phyloP scores from a whole-genome alignment of 2,329 filamentous ascomycete species.

The Colletotrichum filicis region DNA sequence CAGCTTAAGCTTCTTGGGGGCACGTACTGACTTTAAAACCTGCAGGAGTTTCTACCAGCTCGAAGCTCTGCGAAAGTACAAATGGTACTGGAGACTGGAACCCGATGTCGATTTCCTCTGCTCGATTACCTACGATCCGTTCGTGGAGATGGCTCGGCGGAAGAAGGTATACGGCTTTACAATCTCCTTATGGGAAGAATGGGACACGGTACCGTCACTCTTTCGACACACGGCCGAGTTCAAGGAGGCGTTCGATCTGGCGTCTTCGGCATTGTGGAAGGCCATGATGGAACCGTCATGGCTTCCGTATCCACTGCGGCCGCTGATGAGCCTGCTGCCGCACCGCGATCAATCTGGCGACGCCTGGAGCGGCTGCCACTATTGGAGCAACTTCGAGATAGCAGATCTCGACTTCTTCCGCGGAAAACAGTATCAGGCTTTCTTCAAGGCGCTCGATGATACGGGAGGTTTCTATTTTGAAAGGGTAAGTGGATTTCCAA shows the following conservation, averaged over 20 bases:
- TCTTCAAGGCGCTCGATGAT: slow-evolving; percentile 52
- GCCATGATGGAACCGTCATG: slow-evolving; percentile 53
- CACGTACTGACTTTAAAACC: not conserved
- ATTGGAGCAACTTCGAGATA: slow-evolving; percentile 61
- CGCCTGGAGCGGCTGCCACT: slow-evolving; percentile 56
- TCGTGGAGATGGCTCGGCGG: slow-evolving; percentile 55
- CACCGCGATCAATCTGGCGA: slow-evolving; percentile 53
- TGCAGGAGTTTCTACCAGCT: slow-evolving; percentile 51
- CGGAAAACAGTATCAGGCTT: slow-evolving; percentile 50
- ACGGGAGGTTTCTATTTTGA: not conserved
- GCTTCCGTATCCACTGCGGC: slow-evolving; percentile 53
- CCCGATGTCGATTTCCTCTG: slow-evolving; percentile 57
- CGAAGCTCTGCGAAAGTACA: slow-evolving; percentile 52
- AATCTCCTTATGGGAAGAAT: slow-evolving; percentile 55
- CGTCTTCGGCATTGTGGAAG: slow-evolving; percentile 51
- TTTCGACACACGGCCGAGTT: slow-evolving; percentile 54
- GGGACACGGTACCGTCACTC: slow-evolving; percentile 52
- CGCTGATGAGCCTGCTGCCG: slow-evolving; percentile 48
- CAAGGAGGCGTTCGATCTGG: slow-evolving; percentile 49
- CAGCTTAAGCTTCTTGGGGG: not conserved
- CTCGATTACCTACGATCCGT: slow-evolving; percentile 59
- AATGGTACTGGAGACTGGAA: slow-evolving; percentile 60
- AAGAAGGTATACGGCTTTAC: slow-evolving; percentile 58
- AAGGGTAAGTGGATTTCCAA: not conserved
- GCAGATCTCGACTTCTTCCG: slow-evolving; percentile 58